phyloP scores from a whole-genome alignment of 2,329 filamentous ascomycete species.

The Fonsecaea nubica region DNA sequence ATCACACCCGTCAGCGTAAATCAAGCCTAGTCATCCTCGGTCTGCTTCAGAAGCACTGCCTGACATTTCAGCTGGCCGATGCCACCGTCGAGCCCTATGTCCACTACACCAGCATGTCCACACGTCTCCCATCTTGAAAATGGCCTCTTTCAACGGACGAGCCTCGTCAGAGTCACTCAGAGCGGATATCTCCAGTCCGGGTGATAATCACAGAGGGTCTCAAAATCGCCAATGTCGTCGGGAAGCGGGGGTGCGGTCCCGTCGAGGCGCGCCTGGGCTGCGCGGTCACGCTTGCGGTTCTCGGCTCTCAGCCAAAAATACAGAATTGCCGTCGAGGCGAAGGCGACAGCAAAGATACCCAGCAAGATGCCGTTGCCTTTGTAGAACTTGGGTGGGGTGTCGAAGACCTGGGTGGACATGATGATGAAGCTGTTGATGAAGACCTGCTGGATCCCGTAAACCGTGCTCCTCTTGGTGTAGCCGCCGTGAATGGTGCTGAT shows the following conservation, averaged over 20 bases:
- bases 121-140: no score
- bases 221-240: constrained; percentile 11
- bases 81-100: no score
- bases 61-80: no score
- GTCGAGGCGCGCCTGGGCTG: constrained; percentile 6
- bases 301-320: constrained; percentile 15
- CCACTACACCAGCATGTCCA: no score
- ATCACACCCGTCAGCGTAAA: no score
- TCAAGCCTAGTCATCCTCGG: no score
- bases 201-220: constrained; percentile 21
- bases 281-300: constrained; percentile 13
- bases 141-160: no score
- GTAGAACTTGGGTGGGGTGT: constrained; percentile 20
- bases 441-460: constrained; percentile 21
- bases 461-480: constrained; percentile 25
- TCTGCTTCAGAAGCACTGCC: no score
- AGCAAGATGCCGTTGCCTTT: constrained; percentile 23
- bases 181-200: constrained; percentile 19
- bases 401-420: constrained; percentile 22
- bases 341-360: constrained; percentile 14
- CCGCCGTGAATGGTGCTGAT: constrained; percentile 9
- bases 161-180: neutral
- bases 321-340: constrained; percentile 7
- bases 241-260: constrained; percentile 12
- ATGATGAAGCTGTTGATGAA: constrained; percentile 19